Base-by-base conservation (phyloP, 371 early-diverging fungal species). In the Dipsacomyces acuminosporus region DNA sequence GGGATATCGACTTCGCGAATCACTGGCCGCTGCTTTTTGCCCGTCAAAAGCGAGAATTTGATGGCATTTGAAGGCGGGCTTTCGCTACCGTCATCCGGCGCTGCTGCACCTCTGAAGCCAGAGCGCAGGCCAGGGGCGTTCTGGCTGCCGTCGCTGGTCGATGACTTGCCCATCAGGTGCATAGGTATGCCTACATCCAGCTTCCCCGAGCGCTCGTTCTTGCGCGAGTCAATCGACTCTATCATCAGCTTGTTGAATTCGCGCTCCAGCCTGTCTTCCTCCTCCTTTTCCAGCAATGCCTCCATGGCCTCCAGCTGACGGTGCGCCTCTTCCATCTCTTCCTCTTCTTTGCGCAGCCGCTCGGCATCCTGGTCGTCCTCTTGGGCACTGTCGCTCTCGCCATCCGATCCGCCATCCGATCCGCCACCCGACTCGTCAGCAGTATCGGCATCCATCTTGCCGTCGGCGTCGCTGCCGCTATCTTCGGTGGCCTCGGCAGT, bases 21-120 rank as follows among this genome's bases (percentile, higher is more conserved):
- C 73, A 90, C 89, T 53, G 92, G 93, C 70, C 90, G 90, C 72
- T 90, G 93, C 48, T 93, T 93, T 70, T 87, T 88, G 73, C 92
- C 93, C 21, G 92, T 90, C 53, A 96, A 74, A 23, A 95, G 71
- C 0, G 91, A 87, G 65, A 95, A 95, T 11, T 87, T 78, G 58
- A 94, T 91, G 21, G 81, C 80, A 38, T 80, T 35, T 54, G 85
- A 88, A 56, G 89, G 90, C 35, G 79, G 61, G 41, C 89, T 89
- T 33, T 80, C 84, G 45, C 80, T 83, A 40, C 84, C 85, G 18
- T 59, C 50, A 21, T 9, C 21, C 9, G 46, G 48, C 18, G 30
- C 40, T 51, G 36, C 23, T 13, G 21, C 38, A 2, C 19, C 46
- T 48, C 44, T 24, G 40, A n/a, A n/a, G n/a, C 19, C 15, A 21